Evolutionary conservation across 805 yeast species (phyloP), one percentile per base, ranked within the genome.

Genomic region (Ascoidea rubescens): DNA sequence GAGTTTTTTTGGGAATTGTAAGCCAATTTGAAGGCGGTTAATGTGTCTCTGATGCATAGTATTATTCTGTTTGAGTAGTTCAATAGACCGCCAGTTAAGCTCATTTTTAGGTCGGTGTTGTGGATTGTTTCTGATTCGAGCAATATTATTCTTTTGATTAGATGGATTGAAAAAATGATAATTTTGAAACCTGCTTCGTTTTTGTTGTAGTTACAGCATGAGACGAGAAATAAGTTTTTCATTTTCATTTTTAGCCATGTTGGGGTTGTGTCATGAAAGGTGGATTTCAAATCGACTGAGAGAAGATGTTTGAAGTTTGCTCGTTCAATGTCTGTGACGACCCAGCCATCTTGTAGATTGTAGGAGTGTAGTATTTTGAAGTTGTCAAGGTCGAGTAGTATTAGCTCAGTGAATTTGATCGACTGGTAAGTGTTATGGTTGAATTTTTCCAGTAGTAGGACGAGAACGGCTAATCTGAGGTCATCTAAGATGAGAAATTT

Each of bases 181-280:
- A 33, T 7, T 33, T 33, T 33, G 6, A 33, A 33, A 33, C 42
- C 6, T 33, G 10, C 42, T 7, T 33, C 42, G 6, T 6, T 7
- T 33, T 33, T 33, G 6, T 33, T 10, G 10, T 33, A 6, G 10
- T 10, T 7, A 33, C 10, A 7, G 10, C 42, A 33, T 33, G 42
- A 6, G 6, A 33, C 42, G 10, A 33, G 6, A 33, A 33, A 33
- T 7, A 33, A 10, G 10, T 33, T 33, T 6, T 33, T 33, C 10
- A 33, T 7, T 33, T 33, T 10, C 10, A 6, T 33, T 33, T 33
- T 33, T 33, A 33, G 10, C 6, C 10, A 33, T 7, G 6, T 10
- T 6, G 56, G 50, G 4, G 58, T 55, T 30, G 31, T 51, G 45
- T 55, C 58, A 28, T 48, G 53, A 30, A 50, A 55, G 17, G 45